phyloP scores from a whole-genome alignment of 352 stramenopile genomes.

The Elongisporangium undulatum region DNA sequence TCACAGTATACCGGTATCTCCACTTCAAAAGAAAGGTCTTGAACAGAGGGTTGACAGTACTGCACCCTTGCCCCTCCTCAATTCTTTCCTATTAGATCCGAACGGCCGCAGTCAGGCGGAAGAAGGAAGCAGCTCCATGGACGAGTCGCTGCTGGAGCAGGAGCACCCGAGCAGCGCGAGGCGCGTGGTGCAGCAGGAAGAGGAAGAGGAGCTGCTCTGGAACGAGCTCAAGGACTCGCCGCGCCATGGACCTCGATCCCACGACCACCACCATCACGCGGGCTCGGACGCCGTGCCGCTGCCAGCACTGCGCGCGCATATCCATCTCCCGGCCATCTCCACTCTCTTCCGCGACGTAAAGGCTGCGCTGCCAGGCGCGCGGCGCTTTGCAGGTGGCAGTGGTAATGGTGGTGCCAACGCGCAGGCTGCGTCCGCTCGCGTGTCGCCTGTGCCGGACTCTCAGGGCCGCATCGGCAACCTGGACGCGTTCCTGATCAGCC shows the following conservation, averaged over 20 bases:
- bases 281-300: slow-evolving; percentile 16
- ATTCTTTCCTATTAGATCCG: not conserved
- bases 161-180: slow-evolving; percentile 13
- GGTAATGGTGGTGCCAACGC: not conserved
- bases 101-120: not conserved
- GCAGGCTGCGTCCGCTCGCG: not conserved
- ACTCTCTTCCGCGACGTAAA: slow-evolving; percentile 69
- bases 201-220: slow-evolving; percentile 78
- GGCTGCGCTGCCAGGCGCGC: slow-evolving; percentile 19
- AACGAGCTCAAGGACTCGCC: slow-evolving; percentile 66
- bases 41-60: slow-evolving; percentile 1
- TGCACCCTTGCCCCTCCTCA: not conserved
- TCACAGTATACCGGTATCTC: slow-evolving; percentile 7
- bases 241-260: not conserved
- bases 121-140: slow-evolving; percentile 21
- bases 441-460: slow-evolving; percentile 56
- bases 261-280: not conserved
- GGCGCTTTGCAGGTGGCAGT: not conserved
- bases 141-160: slow-evolving; percentile 57
- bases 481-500: slow-evolving; percentile 88
- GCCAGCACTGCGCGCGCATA: slow-evolving; percentile 59
- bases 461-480: slow-evolving; percentile 78
- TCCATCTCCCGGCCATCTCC: slow-evolving; percentile 76
- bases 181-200: slow-evolving; percentile 16
- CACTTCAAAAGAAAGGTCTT: slow-evolving; percentile 9